Base-by-base conservation (phyloP, 225 moss, liverwort and hornwort genomes). In the Climacium dendroides region DNA sequence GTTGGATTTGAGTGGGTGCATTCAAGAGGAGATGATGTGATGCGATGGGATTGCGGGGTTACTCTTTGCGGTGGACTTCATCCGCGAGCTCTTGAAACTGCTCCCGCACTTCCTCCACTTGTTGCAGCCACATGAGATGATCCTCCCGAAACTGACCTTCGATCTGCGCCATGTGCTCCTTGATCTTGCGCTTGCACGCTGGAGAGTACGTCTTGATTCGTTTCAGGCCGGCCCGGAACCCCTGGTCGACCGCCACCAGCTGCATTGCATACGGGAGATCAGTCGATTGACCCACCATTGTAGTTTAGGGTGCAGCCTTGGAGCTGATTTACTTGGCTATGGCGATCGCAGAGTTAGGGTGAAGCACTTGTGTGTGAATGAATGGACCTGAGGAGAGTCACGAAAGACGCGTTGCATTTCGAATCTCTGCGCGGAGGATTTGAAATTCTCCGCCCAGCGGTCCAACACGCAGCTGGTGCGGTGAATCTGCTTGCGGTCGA, bases 91-190 rank as follows among this genome's bases (percentile, higher is more conserved):
- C 80, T 84, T 93, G 91, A 66, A 93, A 91, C 62, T 93, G 94
- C 74, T 93, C 89, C 45, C 91, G 80, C 65, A 91, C 92, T 12
- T 87, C 85, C 70, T 93, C 94, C n/a, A 94, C 86, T 88, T 91
- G 89, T 48, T 94, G 92, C 55, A 94, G 88, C 86, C 89, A 89
- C 77, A 91, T 85, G 72, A 94, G 84, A 73, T 91, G 87, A 47
- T 91, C 67, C 62, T 89, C 89, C 62, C 87, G 90, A 63, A 93
- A 86, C 26, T 45, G 74, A 12, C 61, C 84, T 80, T 93, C 94
- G 35, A 93, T 93, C 52, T 80, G 50, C 57, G 69, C 60, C 90
- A 93, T 93, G 48, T 90, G 91, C 59, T 86, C 87, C 71, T 89
- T 90, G 72, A 94, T 85, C 83, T 89, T 86, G 34, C 50, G 74